Conservation (phyloP, 2,329 filamentous ascomycete species). For the Didymella exigua region DNA sequence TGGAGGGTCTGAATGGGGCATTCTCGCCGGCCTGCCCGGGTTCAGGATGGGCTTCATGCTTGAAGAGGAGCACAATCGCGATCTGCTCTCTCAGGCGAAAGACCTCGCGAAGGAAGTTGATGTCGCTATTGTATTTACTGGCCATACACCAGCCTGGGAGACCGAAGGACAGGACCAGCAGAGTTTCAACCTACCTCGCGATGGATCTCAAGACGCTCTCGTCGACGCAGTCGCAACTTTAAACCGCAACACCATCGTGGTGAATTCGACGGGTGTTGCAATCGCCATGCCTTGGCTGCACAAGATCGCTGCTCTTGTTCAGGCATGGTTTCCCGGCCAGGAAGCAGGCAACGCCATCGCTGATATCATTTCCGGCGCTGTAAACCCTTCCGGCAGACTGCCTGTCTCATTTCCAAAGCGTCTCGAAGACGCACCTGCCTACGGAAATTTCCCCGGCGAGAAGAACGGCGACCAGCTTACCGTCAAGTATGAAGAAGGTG, state of each 20-base stretch:
- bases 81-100: slow-evolving; percentile 34
- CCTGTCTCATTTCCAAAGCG: slow-evolving; percentile 49
- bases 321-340: slow-evolving; percentile 52
- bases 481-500: slow-evolving; percentile 59
- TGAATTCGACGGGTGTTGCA: slow-evolving; percentile 79
- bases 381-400: slow-evolving; percentile 49
- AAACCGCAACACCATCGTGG: slow-evolving; percentile 73
- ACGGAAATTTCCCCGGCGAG: slow-evolving; percentile 48
- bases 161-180: slow-evolving; percentile 68
- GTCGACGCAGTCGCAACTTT: slow-evolving; percentile 68
- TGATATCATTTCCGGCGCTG: slow-evolving; percentile 48
- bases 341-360: slow-evolving; percentile 52
- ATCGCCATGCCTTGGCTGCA: slow-evolving; percentile 72
- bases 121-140: slow-evolving; percentile 42
- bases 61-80: slow-evolving; percentile 36
- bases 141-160: slow-evolving; percentile 45
- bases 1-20: slow-evolving; percentile 56
- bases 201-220: slow-evolving; percentile 65
- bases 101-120: slow-evolving; percentile 37
- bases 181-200: slow-evolving; percentile 57
- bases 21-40: slow-evolving; percentile 39
- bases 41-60: slow-evolving; percentile 46
- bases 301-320: slow-evolving; percentile 46
- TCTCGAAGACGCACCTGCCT: slow-evolving; percentile 44
- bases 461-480: slow-evolving; percentile 64